Base-by-base conservation (phyloP, 2,329 filamentous ascomycete species). In the Claviceps quebecensis region DNA sequence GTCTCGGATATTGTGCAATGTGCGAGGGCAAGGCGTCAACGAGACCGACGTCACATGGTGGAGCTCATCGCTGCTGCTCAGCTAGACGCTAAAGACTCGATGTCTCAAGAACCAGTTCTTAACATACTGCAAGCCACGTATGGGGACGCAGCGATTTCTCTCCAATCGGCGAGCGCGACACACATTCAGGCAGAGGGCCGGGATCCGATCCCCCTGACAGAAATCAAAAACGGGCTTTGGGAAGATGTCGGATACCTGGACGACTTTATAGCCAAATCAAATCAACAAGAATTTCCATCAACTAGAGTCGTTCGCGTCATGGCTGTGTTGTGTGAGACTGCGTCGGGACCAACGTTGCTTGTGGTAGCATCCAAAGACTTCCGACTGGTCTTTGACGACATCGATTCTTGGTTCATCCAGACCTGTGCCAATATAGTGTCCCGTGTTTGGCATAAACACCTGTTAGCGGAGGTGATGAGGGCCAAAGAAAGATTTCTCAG, bases 401-500 rank as follows among this genome's bases (percentile, higher is more conserved):
- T 72, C 1, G 72, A 74, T 50, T 57, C 68, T 0, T 72, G 70
- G 67, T 73, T 74, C 45, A 60, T 73, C 0, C 62, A 45, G 16
- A 69, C 61, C 4, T 72, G 69, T 47, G 66, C 70, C 1, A 55
- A 56, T 5, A 59, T 71, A 1, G 56, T 72, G 6, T 65, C 64
- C 4, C 63, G 67, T 3, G 62, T 61, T 19, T 67, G 66, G 57
- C 71, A 73, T 29, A 64, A 67, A 17, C 59, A 56, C 2, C 56
- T 65, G 11, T 55, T 73, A 0, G 56, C 63, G 23, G 69, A 74
- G 53, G 71, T 68, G 0, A 62, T 72, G 52, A 57, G 58, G 13
- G 69, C 69, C 11, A 0, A 73, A 73, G 69, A 72, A 1, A 65
- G 58, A 3, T 74, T 74, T 51, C 58, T 74, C 0, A 63, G 71